Base-by-base conservation (phyloP, 2,329 filamentous ascomycete species). In the Cryphonectria carpinicola region DNA sequence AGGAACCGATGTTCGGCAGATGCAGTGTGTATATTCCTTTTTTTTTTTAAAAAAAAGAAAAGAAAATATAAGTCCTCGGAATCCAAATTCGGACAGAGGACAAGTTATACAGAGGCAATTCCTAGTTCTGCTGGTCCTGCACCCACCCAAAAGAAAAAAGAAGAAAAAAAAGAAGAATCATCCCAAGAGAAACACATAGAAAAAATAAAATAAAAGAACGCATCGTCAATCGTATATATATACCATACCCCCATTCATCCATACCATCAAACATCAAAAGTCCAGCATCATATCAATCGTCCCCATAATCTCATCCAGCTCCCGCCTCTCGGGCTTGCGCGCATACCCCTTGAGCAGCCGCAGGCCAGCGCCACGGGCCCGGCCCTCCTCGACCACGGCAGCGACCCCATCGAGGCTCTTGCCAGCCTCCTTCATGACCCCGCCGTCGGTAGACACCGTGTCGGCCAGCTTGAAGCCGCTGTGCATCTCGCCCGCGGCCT, bases 341-440 rank as follows among this genome's bases (percentile, higher is more conserved):
- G 89, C 87, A 78, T 89, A 91, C 10, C 90, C 90, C 72, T 83
- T 88, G 72, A 92, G 80, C 82, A 88, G 84, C 70, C 90, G 84
- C 81, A 88, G 91, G 13, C 85, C 89, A 3, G 88, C 85, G 62
- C 87, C 88, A 76, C 84, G 85, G 66, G 81, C 80, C 64, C 89
- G 83, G 1, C 89, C 90, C 78, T 92, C 90, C 78, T 92, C 88
- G 66, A 92, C 82, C 46, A 91, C 84, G 54, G 84, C 84, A 41
- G 89, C 84, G 8, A 91, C 86, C 35, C 86, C 87, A 41, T 89
- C 87, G 65, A 91, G 83, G 75, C 85, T 87, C 78, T 87, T 87
- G 71, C 85, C 87, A 10, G 88, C 88, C 80, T 88, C 85, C 68
- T 81, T 80, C 79, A 88, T 84, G 64, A 86, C 84, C 61, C 82